These are phyloP conservation scores for Amanita jacksonii DNA, from an alignment of 768 basidiomycete species.

Conservation along the genomic window DNA sequence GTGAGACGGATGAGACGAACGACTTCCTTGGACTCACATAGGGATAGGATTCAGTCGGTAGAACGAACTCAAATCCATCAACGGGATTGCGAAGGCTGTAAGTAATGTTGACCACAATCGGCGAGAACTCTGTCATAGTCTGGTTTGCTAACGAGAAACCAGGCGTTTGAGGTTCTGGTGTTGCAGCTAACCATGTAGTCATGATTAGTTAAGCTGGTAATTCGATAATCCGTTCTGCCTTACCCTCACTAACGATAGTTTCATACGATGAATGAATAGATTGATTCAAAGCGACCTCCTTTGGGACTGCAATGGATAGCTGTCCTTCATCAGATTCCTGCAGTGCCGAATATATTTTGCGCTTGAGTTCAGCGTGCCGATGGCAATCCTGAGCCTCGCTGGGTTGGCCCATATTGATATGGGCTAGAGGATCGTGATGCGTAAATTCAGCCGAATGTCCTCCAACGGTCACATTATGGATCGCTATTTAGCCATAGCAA, in stretches of 20 bases:
- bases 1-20: slow-evolving; percentile 6
- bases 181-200: slow-evolving; percentile 39
- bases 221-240: slow-evolving; percentile 9
- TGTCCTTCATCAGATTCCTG: slow-evolving; percentile 94
- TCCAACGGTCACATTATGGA: slow-evolving; percentile 65
- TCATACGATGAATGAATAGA: slow-evolving; percentile 38
- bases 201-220: neutral
- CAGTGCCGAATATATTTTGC: slow-evolving; percentile 82
- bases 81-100: slow-evolving; percentile 78
- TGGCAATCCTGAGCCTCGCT: slow-evolving; percentile 68
- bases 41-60: slow-evolving; percentile 75
- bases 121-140: slow-evolving; percentile 54
- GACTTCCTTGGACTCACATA: slow-evolving; percentile 45
- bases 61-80: slow-evolving; percentile 78
- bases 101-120: slow-evolving; percentile 65
- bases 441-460: slow-evolving; percentile 69
- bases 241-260: slow-evolving; percentile 49
- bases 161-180: slow-evolving; percentile 77
- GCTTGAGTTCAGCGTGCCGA: slow-evolving; percentile 86
- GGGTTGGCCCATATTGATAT: slow-evolving; percentile 43
- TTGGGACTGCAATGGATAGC: slow-evolving; percentile 79
- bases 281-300: slow-evolving; percentile 56
- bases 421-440: slow-evolving; percentile 66
- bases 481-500: slow-evolving; percentile 33
- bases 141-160: slow-evolving; percentile 24